A percentile compares a stretch with the other conserved stretches of the same genome.
These are phyloP conservation scores for Pyrenula aspistea DNA, from an alignment of 495 filamentous ascomycete species.

Conservation along the genomic window DNA sequence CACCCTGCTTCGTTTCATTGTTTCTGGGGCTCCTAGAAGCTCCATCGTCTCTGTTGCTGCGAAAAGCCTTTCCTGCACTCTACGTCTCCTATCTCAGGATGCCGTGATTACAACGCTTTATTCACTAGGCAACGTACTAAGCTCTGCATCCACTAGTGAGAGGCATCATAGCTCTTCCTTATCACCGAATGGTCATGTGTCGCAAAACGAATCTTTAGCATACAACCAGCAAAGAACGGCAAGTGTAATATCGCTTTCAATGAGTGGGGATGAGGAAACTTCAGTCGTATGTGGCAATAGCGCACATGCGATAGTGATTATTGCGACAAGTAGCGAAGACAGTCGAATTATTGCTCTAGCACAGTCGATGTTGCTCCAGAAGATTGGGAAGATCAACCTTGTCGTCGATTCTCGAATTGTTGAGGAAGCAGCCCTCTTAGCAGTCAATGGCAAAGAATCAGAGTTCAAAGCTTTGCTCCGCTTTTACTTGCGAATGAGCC, in stretches of 20 bases:
- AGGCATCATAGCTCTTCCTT: slow-evolving; percentile 16
- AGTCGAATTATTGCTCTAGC: slow-evolving; percentile 87
- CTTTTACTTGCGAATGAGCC: slow-evolving; percentile 60
- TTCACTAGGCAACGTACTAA: slow-evolving; percentile 83
- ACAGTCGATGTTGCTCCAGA: slow-evolving; percentile 91
- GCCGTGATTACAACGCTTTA: slow-evolving; percentile 90
- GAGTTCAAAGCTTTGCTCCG: slow-evolving; percentile 81
- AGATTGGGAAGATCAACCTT: slow-evolving; percentile 69
- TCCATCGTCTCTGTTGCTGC: slow-evolving; percentile 64
- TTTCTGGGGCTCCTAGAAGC: slow-evolving; percentile 48
- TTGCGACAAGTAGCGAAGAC: slow-evolving; percentile 70
- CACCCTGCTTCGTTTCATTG: slow-evolving; percentile 72
- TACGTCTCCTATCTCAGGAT: slow-evolving; percentile 77
- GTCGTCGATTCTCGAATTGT: slow-evolving; percentile 74
- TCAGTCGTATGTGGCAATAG: slow-evolving; percentile 62
- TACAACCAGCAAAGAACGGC: slow-evolving; percentile 49
- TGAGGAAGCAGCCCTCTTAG: slow-evolving; percentile 65
- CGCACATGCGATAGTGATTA: slow-evolving; percentile 77
- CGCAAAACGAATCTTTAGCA: slow-evolving; percentile 16
- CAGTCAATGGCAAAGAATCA: slow-evolving; percentile 54
- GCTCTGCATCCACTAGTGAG: slow-evolving; percentile 41
- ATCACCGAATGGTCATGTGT: slow-evolving; percentile 10
- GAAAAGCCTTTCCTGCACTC: slow-evolving; percentile 63
- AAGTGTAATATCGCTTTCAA: slow-evolving; percentile 66
- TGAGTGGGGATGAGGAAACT: slow-evolving; percentile 62